Base-by-base conservation (phyloP, 208 protist species). In the Phytomonas sp. region DNA sequence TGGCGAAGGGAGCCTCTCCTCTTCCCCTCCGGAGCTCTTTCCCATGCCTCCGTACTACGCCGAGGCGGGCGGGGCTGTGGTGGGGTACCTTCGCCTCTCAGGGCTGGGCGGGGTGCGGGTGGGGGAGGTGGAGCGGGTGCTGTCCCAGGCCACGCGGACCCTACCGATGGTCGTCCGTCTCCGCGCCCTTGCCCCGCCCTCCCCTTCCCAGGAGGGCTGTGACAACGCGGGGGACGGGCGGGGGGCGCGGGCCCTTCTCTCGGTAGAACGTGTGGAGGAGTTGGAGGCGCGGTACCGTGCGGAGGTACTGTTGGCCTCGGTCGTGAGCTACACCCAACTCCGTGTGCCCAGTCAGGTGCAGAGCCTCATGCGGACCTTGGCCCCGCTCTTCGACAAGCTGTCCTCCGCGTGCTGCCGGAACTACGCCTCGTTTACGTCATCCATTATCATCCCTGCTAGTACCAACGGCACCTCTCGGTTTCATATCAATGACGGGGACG, bases 301-400 rank as follows among this genome's bases (percentile, higher is more conserved):
- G 7, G 86, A 95, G 67, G 86, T 92, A 51, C 80, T 95, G 15
- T 76, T 95, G 4, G 83, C 85, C 6, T 80, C 87, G 20, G 51
- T 93, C 0, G 64, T 95, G 8, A 83, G 89, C 17, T 73, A 93
- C 67, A 91, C 89, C 20, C 89, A 95, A 74, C 73, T 95, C 56
- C 67, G 80, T 23, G 78, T 80, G 4, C 73, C 82, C 2, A 93
- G 89, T 61, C 78, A 85, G 9, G 81, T 90, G 40, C 84, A 91
- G 71, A 67, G 82, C 66, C 70, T 91, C 26, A 76, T 89, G 71
- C 89, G 89, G 26, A 75, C 74, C n/a, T 62, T 92, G 1, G 77
- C 79, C 0, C 89, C 89, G 34, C 74, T 95, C 0, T 83, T 95
- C 68, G 28, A 64, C 37, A 67, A 66, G 64, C 60, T 73, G 13